These are phyloP conservation scores for Phialophora verrucosa DNA, from an alignment of 2,329 filamentous ascomycete genomes.

Conservation along the genomic window DNA sequence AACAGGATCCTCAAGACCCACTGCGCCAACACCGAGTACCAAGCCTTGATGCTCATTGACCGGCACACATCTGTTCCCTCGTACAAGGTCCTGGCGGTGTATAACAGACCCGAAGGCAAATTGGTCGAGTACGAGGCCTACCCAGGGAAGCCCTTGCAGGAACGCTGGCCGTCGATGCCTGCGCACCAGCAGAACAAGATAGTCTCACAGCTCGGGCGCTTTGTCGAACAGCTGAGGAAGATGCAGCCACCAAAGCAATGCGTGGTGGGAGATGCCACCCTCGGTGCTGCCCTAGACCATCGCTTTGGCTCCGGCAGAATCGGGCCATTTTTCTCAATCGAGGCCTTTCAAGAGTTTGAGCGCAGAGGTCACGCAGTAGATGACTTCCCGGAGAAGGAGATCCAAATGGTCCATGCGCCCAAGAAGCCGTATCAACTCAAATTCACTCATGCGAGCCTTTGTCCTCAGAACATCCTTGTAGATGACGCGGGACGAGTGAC, in stretches of 20 bases:
- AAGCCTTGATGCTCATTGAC: constrained; percentile 38
- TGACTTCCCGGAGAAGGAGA: constrained; percentile 36
- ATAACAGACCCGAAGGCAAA: constrained; percentile 39
- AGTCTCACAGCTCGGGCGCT: constrained; percentile 37
- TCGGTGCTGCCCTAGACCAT: constrained; percentile 39
- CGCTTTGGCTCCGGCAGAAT: constrained; percentile 36
- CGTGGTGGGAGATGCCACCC: constrained; percentile 38
- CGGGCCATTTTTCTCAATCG: constrained; percentile 38
- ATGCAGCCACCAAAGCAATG: constrained; percentile 39
- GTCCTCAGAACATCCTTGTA: constrained; percentile 42
- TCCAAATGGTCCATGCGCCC: constrained; percentile 34
- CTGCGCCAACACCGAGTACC: constrained; percentile 39
- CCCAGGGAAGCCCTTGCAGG: constrained; percentile 34
- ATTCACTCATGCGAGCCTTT: constrained; percentile 43
- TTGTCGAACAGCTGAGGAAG: constrained; percentile 39
- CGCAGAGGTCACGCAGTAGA: constrained; percentile 35
- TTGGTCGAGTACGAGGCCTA: constrained; percentile 38
- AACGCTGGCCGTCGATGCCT: constrained; percentile 34
- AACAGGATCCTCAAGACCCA: constrained; percentile 38
- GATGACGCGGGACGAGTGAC: constrained; percentile 39
- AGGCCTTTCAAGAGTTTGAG: constrained; percentile 38
- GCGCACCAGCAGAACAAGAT: constrained; percentile 38
- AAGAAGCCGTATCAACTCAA: constrained; percentile 39
- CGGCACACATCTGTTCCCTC: constrained; percentile 37
- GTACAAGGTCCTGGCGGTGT: constrained; percentile 37